Percentiles rank a stretch among this genome's conserved stretches.
Evolutionary conservation across 768 basidiomycete species (phyloP).

Genomic region (Nidularia sp.): DNA sequence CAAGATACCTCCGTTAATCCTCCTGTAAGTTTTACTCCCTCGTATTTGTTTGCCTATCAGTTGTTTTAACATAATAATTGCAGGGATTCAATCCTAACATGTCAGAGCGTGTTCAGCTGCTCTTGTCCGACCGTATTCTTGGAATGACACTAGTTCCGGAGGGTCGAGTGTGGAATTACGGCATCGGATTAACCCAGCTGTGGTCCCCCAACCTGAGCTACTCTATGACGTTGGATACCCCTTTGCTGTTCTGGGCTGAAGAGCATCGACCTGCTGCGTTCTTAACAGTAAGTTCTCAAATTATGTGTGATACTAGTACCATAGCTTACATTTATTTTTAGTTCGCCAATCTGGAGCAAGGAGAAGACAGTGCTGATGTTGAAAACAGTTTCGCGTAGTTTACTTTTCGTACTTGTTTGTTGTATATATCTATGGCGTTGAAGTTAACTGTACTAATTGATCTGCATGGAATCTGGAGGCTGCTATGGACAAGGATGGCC

Average conservation of each 20-base stretch:
- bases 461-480: too few species aligned
- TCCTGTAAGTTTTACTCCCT: constrained; percentile 36
- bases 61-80: constrained; percentile 7
- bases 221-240: constrained; percentile 86
- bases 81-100: constrained; percentile 97
- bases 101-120: constrained; percentile 91
- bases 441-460: too few species aligned
- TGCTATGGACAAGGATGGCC: too few species aligned
- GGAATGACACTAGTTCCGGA: constrained; percentile 95
- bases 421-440: neutral
- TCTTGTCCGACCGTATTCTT: constrained; percentile 92
- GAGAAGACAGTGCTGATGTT: constrained; percentile 92
- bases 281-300: constrained; percentile 62
- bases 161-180: constrained; percentile 96
- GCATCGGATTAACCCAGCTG: constrained; percentile 87
- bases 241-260: constrained; percentile 93
- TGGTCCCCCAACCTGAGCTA: constrained; percentile 84
- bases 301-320: neutral
- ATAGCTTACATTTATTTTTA: constrained; percentile 24
- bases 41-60: neutral
- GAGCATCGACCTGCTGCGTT: constrained; percentile 94
- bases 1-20: constrained; percentile 81
- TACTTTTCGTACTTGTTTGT: constrained; percentile 1
- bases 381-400: constrained; percentile 88
- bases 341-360: constrained; percentile 88